Conservation (phyloP, 2,329 filamentous ascomycete species). For the Byssoonygena ceratinophila region DNA sequence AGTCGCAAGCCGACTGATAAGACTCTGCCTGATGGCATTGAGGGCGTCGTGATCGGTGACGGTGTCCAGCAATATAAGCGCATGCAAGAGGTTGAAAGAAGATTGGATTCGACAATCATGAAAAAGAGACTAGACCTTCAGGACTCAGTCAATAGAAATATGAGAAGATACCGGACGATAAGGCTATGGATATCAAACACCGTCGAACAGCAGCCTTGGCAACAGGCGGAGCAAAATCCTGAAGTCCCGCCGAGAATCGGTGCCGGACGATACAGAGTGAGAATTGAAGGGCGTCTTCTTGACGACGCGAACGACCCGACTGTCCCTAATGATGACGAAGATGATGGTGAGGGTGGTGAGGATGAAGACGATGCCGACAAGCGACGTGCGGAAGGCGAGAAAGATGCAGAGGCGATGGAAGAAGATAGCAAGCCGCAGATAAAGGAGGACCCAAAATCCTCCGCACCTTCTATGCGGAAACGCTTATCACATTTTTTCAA, state of each 20-base stretch:
- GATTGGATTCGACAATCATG: slow-evolving; percentile 84
- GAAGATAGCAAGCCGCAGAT: slow-evolving; percentile 40
- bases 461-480: slow-evolving; percentile 28
- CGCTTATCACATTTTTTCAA: slow-evolving; percentile 44
- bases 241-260: slow-evolving; percentile 57
- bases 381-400: slow-evolving; percentile 28
- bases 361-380: slow-evolving; percentile 42
- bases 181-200: slow-evolving; percentile 94
- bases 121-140: slow-evolving; percentile 85
- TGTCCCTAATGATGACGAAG: slow-evolving; percentile 43
- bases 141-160: slow-evolving; percentile 63
- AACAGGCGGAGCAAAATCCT: slow-evolving; percentile 49
- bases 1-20: slow-evolving; percentile 89
- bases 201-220: slow-evolving; percentile 89
- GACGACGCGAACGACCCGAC: slow-evolving; percentile 53
- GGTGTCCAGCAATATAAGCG: slow-evolving; percentile 71
- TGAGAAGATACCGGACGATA: slow-evolving; percentile 73
- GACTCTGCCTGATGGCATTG: slow-evolving; percentile 82
- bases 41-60: slow-evolving; percentile 71
- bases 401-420: slow-evolving; percentile 50
- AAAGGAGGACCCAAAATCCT: slow-evolving; percentile 20
- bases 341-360: too few species aligned
- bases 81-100: slow-evolving; percentile 75
- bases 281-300: slow-evolving; percentile 78
- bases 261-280: slow-evolving; percentile 59